Percentiles rank a stretch among this genome's conserved stretches.
phyloP scores from a whole-genome alignment of 805 yeast species.

The Candida loeiensis region DNA sequence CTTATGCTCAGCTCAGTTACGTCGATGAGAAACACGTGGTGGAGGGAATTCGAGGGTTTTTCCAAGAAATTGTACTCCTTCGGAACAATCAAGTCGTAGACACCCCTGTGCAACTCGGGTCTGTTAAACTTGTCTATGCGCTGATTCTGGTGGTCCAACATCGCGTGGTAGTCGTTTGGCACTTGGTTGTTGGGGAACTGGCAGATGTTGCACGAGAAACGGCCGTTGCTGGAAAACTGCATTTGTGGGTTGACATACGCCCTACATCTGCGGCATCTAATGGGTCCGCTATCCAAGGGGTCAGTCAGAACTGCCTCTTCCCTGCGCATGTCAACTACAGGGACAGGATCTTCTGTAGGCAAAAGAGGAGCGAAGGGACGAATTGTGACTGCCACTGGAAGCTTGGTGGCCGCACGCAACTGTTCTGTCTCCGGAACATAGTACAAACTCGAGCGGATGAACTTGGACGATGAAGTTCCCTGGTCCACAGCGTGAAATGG shows the following conservation, averaged over 20 bases:
- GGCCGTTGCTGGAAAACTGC: slow-evolving; percentile 58
- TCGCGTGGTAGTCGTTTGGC: slow-evolving; percentile 63
- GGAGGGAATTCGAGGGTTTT: slow-evolving; percentile 42
- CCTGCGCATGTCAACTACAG: slow-evolving; percentile 57
- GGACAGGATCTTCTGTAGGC: slow-evolving; percentile 54
- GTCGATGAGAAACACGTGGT: slow-evolving; percentile 73
- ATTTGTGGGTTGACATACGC: slow-evolving; percentile 84
- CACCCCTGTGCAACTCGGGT: slow-evolving; percentile 79
- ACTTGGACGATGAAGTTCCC: slow-evolving; percentile 79
- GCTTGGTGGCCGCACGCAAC: slow-evolving; percentile 60
- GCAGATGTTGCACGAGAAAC: slow-evolving; percentile 83
- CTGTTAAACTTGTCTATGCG: slow-evolving; percentile 60
- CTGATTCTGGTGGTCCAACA: slow-evolving; percentile 56
- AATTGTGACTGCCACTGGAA: slow-evolving; percentile 79
- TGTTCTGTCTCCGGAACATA: slow-evolving; percentile 74
- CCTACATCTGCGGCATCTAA: slow-evolving; percentile 89
- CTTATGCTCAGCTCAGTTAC: slow-evolving; percentile 56
- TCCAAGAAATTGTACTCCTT: slow-evolving; percentile 57
- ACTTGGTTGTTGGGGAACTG: slow-evolving; percentile 63
- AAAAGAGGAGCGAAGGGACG: slow-evolving; percentile 77
- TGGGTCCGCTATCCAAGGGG: slow-evolving; percentile 54
- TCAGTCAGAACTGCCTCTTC: slow-evolving; percentile 17
- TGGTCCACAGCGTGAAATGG: slow-evolving; percentile 71
- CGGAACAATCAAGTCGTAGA: slow-evolving; percentile 83
- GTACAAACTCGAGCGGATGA: slow-evolving; percentile 75